Evolutionary conservation across 768 basidiomycete genomes (phyloP).

Genomic region (Suillus bovinus): DNA sequence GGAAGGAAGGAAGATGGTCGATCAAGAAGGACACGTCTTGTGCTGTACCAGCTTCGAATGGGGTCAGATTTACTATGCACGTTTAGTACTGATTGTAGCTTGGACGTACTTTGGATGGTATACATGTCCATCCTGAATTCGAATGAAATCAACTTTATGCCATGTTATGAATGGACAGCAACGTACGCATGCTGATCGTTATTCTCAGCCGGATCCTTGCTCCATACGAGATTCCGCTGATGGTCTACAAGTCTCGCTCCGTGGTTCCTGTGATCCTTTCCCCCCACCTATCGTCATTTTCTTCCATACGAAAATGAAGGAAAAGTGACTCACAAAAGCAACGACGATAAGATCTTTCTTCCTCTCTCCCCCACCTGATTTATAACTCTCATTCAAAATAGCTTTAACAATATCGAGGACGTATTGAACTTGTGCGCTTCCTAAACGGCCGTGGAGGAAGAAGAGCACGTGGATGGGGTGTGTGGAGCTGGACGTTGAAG

Average conservation of each 20-base stretch:
- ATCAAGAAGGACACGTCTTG: conserved; percentile 79
- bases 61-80: neutral
- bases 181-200: conserved; percentile 32
- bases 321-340: conserved; percentile 22
- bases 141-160: no score
- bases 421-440: conserved; percentile 7
- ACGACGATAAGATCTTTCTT: conserved; percentile 29
- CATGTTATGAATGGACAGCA: no score
- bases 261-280: conserved; percentile 35
- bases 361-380: conserved; percentile 8
- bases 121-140: conserved; percentile 18
- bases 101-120: conserved; percentile 29
- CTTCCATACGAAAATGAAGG: no score
- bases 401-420: conserved; percentile 18
- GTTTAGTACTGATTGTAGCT: neutral
- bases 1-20: conserved; percentile 71
- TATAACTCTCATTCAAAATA: conserved; percentile 25
- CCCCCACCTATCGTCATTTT: neutral
- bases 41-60: conserved; percentile 53
- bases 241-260: conserved; percentile 27
- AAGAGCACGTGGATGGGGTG: conserved; percentile 29
- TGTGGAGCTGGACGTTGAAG: neutral
- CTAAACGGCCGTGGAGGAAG: conserved; percentile 28
- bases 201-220: conserved; percentile 20
- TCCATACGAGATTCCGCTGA: conserved; percentile 27